phyloP scores from a whole-genome alignment of 2,329 filamentous ascomycete species.

The Calonectria multiphialidica region DNA sequence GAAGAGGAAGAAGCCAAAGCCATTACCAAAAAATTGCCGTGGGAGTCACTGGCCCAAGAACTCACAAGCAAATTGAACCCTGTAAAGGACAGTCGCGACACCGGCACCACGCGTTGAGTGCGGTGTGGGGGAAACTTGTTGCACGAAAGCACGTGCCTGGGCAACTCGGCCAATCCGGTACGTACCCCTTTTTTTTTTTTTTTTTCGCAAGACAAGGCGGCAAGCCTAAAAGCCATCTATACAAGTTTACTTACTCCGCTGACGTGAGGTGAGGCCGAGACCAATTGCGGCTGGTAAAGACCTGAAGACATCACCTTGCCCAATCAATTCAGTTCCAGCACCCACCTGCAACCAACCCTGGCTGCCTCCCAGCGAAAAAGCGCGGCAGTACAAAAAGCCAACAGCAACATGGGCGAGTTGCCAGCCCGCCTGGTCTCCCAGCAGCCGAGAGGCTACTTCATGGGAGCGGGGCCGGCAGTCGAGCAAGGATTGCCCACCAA shows the following conservation, averaged over 20 bases:
- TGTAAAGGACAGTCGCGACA: not conserved
- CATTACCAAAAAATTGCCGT: not conserved
- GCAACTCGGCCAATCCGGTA: not conserved
- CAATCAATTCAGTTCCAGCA: slow-evolving; percentile 32
- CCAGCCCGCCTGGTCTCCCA: not conserved
- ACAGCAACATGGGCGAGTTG: not conserved
- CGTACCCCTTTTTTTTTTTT: not conserved
- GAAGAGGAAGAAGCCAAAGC: not conserved
- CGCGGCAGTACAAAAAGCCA: not conserved
- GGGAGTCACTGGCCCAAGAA: not conserved
- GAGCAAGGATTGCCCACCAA: slow-evolving; percentile 3
- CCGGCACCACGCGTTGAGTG: slow-evolving; percentile 2
- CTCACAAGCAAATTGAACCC: not conserved
- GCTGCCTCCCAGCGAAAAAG: not conserved
- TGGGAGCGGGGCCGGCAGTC: not conserved
- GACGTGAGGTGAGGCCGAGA: slow-evolving; percentile 33
- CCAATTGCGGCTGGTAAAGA: slow-evolving; percentile 27
- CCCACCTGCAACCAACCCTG: slow-evolving; percentile 28
- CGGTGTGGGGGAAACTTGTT: too few relatives aligned
- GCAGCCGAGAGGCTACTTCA: not conserved
- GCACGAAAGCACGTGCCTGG: slow-evolving; percentile 40
- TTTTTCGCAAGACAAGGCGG: not conserved
- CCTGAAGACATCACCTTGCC: slow-evolving; percentile 14
- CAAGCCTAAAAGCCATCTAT: not conserved
- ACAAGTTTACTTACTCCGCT: slow-evolving; percentile 22